A percentile compares a stretch with the other conserved stretches of the same genome.
Conservation (phyloP, 2,329 filamentous ascomycete species). For the Chalaropsis thielavioides region DNA sequence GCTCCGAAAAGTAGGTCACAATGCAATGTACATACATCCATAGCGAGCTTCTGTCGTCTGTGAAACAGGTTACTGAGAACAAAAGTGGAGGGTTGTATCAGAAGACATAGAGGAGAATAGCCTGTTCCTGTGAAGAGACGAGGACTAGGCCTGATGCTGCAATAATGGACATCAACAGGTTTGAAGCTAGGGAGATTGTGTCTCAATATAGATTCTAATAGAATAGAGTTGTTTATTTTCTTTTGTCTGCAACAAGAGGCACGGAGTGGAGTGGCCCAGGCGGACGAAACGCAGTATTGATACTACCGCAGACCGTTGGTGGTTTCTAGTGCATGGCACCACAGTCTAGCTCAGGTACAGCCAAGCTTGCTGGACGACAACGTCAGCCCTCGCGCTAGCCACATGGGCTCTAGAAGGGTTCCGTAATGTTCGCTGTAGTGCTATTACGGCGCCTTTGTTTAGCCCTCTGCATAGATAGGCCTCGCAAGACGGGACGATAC, state of each 20-base stretch:
- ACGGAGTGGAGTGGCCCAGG: background rate
- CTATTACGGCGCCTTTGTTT: background rate
- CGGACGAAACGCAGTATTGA: background rate
- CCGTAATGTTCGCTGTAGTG: background rate
- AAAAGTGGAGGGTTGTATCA: background rate
- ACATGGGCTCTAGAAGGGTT: background rate
- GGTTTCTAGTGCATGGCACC: background rate
- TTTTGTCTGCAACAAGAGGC: background rate
- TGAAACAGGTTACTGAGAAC: background rate
- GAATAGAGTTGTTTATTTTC: background rate
- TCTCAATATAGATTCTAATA: background rate
- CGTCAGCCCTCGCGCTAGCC: background rate
- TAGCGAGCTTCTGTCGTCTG: background rate
- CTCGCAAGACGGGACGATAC: background rate
- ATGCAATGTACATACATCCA: background rate
- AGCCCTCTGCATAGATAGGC: background rate
- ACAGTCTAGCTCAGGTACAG: background rate
- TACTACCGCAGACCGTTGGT: background rate
- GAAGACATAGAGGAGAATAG: background rate
- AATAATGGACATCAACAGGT: background rate
- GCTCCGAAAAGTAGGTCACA: background rate
- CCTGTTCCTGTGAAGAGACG: background rate
- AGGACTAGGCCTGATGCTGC: background rate
- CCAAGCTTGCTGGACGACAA: background rate
- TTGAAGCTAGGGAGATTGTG: background rate